These are phyloP conservation scores for Chalciporus sphaerocephalus DNA, from an alignment of 768 basidiomycete genomes.

Conservation along the genomic window DNA sequence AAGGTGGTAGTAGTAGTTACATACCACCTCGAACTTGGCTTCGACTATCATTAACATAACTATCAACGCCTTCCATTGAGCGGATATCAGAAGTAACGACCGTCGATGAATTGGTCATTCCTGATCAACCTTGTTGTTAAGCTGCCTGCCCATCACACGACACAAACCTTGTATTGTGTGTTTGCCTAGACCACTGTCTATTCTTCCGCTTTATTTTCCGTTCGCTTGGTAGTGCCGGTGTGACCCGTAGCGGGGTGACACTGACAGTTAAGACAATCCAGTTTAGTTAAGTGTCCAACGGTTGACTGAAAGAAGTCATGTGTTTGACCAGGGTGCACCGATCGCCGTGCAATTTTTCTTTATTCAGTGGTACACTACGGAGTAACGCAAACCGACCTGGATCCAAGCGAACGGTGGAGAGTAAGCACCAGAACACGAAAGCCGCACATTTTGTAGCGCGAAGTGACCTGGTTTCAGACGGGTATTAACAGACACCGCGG, in stretches of 20 bases:
- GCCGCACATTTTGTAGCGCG: no score
- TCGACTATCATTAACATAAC: no score
- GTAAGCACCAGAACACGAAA: not conserved
- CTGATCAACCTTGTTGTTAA: no score
- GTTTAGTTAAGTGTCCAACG: no score
- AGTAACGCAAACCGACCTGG: not conserved
- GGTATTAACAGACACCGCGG: not conserved
- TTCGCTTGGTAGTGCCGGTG: not conserved
- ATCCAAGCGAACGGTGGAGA: not conserved
- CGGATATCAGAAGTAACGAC: no score
- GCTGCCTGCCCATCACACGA: no score
- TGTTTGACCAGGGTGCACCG: not conserved
- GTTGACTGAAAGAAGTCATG: slow-evolving; percentile 5
- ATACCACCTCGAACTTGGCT: no score
- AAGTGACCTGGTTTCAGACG: not conserved
- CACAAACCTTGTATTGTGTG: not conserved
- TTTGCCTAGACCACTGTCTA: not conserved
- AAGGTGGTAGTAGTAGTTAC: no score
- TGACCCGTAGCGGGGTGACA: not conserved
- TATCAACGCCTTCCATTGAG: no score
- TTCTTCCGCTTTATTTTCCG: not conserved
- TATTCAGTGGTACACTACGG: slow-evolving; percentile 7
- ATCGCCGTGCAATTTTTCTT: slow-evolving; percentile 13
- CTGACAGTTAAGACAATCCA: no score
- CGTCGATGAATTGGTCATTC: no score